These are phyloP conservation scores for Trichothecium roseum DNA, from an alignment of 2,329 filamentous ascomycete species.

Conservation along the genomic window DNA sequence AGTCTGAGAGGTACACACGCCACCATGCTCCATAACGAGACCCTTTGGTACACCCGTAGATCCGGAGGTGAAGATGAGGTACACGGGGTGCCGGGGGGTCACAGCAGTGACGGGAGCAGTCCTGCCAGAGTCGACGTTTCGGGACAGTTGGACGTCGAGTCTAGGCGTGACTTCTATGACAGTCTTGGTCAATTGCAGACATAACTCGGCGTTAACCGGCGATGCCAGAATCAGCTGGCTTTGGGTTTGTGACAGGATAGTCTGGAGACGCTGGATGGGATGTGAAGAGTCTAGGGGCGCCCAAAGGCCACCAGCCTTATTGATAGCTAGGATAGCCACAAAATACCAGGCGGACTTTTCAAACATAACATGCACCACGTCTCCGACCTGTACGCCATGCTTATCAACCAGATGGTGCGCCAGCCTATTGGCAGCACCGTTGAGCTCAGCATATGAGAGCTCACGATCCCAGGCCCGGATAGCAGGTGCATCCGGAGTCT, in stretches of 20 bases:
- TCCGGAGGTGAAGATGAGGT: conserved; percentile 11
- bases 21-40: conserved; percentile 9
- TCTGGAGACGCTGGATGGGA: conserved; percentile 30
- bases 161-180: conserved; percentile 8
- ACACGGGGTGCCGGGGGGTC: conserved; percentile 5
- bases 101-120: background rate
- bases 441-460: background rate
- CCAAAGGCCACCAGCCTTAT: conserved; percentile 37
- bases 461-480: background rate
- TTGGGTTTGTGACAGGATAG: conserved; percentile 31
- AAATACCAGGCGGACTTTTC: conserved; percentile 36
- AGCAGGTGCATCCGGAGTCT: background rate
- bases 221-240: conserved; percentile 29
- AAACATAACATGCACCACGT: conserved; percentile 25
- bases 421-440: background rate
- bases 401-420: background rate
- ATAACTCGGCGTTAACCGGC: conserved; percentile 16
- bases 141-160: too few species aligned
- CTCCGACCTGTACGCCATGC: background rate
- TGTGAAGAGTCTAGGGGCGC: conserved; percentile 35
- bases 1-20: conserved; percentile 1
- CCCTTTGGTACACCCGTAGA: conserved; percentile 11
- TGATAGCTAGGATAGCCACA: conserved; percentile 32
- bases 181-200: conserved; percentile 20
- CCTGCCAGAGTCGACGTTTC: background rate